Evolutionary conservation across 805 yeast species (phyloP).

Genomic region (Saccharomyces cerevisiae): DNA sequence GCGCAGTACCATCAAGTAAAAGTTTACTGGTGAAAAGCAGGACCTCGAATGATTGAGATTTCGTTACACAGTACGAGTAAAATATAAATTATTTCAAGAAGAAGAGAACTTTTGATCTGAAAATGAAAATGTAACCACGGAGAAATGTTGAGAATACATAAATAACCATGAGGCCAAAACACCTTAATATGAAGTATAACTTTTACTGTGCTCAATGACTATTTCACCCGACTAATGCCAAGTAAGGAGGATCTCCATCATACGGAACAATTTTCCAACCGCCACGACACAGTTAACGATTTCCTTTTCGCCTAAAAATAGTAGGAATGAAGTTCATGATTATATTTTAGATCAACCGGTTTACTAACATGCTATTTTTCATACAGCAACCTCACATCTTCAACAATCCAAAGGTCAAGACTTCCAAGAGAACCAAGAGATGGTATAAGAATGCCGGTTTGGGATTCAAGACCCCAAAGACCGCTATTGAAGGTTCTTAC

Average conservation of each 20-base stretch:
- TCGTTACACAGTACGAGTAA: not conserved
- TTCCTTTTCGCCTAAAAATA: not conserved
- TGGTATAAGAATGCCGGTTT: conserved; percentile 99
- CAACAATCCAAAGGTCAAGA: conserved; percentile 99
- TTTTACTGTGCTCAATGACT: too few species aligned
- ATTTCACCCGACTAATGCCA: not conserved
- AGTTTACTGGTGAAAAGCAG: not conserved
- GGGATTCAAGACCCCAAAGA: conserved; percentile 99
- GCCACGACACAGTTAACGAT: not conserved
- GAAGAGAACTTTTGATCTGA: not conserved
- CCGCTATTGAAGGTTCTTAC: conserved; percentile 97
- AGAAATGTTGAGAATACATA: not conserved
- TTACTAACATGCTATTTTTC: conserved; percentile 1
- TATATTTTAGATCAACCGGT: not conserved
- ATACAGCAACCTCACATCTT: conserved; percentile 98
- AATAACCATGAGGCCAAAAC: too few species aligned
- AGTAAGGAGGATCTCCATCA: not conserved
- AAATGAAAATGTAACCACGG: not conserved
- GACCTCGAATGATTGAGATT: not conserved
- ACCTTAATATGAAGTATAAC: too few species aligned
- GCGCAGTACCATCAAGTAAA: not conserved
- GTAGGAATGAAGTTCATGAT: not conserved
- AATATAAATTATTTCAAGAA: not conserved
- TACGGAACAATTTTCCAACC: not conserved
- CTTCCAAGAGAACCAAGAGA: conserved; percentile 98